Base-by-base conservation (phyloP, 805 yeast genomes). In the Zygoascus biomembranicola region DNA sequence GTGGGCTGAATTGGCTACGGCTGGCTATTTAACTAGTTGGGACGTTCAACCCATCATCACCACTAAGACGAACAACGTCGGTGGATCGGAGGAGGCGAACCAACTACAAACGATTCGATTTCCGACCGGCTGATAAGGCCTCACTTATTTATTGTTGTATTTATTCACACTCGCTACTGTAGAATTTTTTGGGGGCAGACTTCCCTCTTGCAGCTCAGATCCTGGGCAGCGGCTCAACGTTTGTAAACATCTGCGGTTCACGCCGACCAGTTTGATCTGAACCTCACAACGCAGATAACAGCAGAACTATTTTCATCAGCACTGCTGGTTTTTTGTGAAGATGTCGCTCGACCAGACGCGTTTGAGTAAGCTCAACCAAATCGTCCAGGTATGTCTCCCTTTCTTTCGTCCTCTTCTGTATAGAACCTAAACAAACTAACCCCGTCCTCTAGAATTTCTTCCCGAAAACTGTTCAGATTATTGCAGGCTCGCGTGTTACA, bases 381-480 rank as follows among this genome's bases (percentile, higher is more conserved):
- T 59, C 10, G 49, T 57, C 32, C 62, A 58, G 55, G 60, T 57
- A 32, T 55, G 63, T 59, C 2, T 18, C 16, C 23, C n/a, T 23
- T 14, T 32, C 13, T 18, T 20, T n/a, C n/a, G n/a, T n/a, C n/a
- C n/a, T n/a, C 20, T 14, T 26, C 39, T 41, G 23, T 26, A 43
- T 18, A 11, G 28, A 79, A 65, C 59, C 66, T 23, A 57, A 35
- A 35, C 39, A 35, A 35, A 23, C 28, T 23, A 23, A 23, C 28
- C 28, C 28, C 28, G 3, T 23, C 28, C 28, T 66, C 42, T 66
- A 71, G 66, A 70, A 72, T 61, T 71, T 69, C 61, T 73, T 68
- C 60, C 50, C 67, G 19, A 73, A 73, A 54, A 65, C 73, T 28
- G 73, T 69, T 23, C 68, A 68, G 47, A 61, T 72, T 23, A 61